Base-by-base conservation (phyloP, 345 rosid species). In the Salix suchowensis region DNA sequence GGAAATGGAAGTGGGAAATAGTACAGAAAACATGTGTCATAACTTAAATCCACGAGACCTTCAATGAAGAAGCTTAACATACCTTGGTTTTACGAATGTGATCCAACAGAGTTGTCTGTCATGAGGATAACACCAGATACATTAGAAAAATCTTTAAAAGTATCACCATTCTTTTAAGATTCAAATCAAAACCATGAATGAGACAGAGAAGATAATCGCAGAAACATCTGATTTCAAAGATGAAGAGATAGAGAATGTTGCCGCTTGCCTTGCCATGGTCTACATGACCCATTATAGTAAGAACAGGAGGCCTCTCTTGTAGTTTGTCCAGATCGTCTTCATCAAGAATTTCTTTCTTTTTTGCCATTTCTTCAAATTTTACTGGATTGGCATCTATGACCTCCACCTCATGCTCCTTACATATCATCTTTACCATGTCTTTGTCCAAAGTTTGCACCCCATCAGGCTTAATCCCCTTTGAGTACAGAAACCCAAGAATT, bases 201-300 rank as follows among this genome's bases (percentile, higher is more conserved):
- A 19, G 24, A 42, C 12, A 46, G 36, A 46, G 36, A 36, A 44
- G 40, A 46, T 23, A 21, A 70, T n/a, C 10, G 24, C 37, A 62
- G 48, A 32, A 48, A 32, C 37, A 66, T 28, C 14, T 4, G 32
- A 23, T 62, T 28, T 28, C 6, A 4, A 62, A 62, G 32, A 24
- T 8, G 26, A 66, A 50, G 54, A 26, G 42, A 48, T 16, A 42
- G 60, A 39, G 55, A 42, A 34, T 6, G 15, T 12, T 34, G 60
- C 36, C 39, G 65, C 82, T 75, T 83, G 90, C 99, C 92, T 96
- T 96, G 83, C 99, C 99, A 70, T 96, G 99, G 83, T 96, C 99
- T 26, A 96, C 99, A 80, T 96, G 99, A 80, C 99, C 99, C 99
- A 96, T 96, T 77, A 96, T 96, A n/a, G 99, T 96, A 77, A 96